Conservation (phyloP, 108 stramenopile species). For the Tribonema minus region DNA sequence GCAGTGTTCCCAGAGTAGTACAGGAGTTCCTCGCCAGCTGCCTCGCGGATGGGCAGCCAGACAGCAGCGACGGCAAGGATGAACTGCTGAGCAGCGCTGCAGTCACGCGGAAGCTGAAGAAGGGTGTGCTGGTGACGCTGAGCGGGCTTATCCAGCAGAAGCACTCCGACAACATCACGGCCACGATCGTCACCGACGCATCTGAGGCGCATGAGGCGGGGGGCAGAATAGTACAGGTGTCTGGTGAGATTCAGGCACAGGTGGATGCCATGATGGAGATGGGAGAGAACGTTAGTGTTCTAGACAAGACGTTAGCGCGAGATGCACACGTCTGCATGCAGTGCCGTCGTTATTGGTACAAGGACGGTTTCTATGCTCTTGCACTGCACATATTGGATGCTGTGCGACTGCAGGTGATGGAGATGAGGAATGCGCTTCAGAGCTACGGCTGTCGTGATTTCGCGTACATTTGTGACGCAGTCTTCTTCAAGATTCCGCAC, state of each 20-base stretch:
- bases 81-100: no score
- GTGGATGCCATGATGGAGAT: background rate
- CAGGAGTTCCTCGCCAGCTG: background rate
- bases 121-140: background rate
- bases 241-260: background rate
- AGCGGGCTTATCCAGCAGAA: slow-evolving; percentile 8
- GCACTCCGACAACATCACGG: background rate
- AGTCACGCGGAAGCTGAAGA: background rate
- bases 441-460: background rate
- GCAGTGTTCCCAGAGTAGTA: background rate
- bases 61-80: no score
- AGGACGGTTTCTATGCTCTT: slow-evolving; percentile 7
- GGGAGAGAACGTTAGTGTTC: background rate
- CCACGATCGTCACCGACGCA: background rate
- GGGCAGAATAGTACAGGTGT: background rate
- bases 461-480: slow-evolving; percentile 6
- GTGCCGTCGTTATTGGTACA: background rate
- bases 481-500: slow-evolving; percentile 14
- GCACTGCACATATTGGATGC: background rate
- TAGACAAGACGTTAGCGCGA: background rate
- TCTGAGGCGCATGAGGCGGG: background rate
- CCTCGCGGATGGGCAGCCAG: no score
- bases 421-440: slow-evolving; percentile 7
- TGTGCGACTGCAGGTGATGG: background rate
- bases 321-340: slow-evolving; percentile 8